Evolutionary conservation across 495 filamentous ascomycete genomes (phyloP).

Genomic region (Cercophora samala): DNA sequence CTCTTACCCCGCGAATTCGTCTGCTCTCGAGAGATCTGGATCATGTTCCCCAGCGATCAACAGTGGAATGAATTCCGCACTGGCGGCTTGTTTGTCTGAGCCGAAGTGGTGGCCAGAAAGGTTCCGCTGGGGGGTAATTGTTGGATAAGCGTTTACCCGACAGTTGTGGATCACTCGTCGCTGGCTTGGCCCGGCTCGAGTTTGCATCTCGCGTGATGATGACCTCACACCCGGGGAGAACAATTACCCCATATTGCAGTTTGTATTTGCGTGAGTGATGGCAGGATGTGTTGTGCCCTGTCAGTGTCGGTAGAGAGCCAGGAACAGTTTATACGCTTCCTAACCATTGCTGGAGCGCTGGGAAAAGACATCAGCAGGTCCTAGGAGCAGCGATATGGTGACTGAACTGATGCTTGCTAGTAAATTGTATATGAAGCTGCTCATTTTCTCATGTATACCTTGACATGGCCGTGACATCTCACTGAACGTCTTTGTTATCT

Average conservation of each 20-base stretch:
- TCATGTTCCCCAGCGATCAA: background rate
- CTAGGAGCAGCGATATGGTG: background rate
- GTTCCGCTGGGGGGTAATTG: background rate
- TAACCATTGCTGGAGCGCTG: background rate
- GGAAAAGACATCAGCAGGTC: conserved; percentile 3
- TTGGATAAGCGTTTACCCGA: conserved; percentile 1
- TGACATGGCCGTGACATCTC: background rate
- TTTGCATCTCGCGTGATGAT: background rate
- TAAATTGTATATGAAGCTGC: background rate
- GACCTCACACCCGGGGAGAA: background rate
- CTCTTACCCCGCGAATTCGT: background rate
- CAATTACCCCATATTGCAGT: background rate
- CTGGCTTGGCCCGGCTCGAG: background rate
- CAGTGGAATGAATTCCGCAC: background rate
- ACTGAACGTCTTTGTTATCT: background rate
- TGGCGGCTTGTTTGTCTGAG: background rate
- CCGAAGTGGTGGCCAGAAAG: background rate
- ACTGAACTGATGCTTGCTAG: background rate
- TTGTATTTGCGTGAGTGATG: background rate
- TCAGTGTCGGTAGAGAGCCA: background rate
- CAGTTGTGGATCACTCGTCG: background rate
- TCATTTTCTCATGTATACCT: background rate
- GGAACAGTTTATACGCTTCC: background rate
- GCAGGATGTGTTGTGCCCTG: background rate
- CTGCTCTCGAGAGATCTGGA: background rate